Percentiles rank a stretch among this genome's conserved stretches.
Conservation (phyloP, 352 stramenopile genomes). For the Phytophthora hibernalis region DNA sequence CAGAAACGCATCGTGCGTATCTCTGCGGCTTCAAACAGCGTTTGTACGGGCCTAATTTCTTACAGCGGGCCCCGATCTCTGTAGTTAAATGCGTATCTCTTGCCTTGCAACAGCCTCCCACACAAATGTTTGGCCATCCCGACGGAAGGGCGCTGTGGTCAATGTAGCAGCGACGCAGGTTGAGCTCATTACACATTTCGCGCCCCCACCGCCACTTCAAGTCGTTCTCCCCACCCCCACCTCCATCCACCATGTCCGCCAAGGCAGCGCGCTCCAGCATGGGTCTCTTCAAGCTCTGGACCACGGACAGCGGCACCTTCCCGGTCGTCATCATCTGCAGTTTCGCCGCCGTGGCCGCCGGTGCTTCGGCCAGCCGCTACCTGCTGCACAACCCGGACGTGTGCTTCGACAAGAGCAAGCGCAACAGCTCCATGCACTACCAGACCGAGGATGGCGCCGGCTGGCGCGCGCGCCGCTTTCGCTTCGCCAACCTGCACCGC, state of each 20-base stretch:
- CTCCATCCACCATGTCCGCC: constrained; percentile 28
- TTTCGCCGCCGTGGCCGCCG: constrained; percentile 42
- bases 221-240: constrained; percentile 4
- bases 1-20: constrained; percentile 31
- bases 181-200: constrained; percentile 27
- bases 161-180: too few species aligned
- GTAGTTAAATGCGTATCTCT: constrained; percentile 29
- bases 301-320: constrained; percentile 57
- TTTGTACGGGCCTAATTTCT: constrained; percentile 18
- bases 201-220: background rate
- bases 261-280: constrained; percentile 42
- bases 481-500: constrained; percentile 55
- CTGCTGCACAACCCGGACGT: constrained; percentile 47
- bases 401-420: constrained; percentile 49
- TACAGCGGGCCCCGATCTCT: constrained; percentile 19
- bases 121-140: constrained; percentile 13
- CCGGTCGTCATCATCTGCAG: constrained; percentile 49
- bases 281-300: constrained; percentile 59
- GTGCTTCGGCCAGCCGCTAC: constrained; percentile 38
- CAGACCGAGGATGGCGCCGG: constrained; percentile 35
- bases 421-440: constrained; percentile 47
- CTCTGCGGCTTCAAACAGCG: background rate
- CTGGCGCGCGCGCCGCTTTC: constrained; percentile 55
- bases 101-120: constrained; percentile 7
- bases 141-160: too few species aligned